Base-by-base conservation (phyloP, 1,139 yeast species). In the Saccharomyces uvarum region DNA sequence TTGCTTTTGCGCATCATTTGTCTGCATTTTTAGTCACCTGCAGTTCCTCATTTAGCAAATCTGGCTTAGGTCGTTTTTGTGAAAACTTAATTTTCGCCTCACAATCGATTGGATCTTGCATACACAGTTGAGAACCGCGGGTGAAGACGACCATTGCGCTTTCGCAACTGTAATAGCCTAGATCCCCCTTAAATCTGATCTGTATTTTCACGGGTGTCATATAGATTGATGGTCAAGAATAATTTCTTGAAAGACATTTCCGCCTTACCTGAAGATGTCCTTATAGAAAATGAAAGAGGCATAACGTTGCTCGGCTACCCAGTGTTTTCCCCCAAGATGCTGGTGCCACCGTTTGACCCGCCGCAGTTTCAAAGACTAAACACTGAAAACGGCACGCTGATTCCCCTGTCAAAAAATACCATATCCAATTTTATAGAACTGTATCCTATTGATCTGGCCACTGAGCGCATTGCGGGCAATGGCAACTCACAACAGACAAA, bases 201-300 rank as follows among this genome's bases (percentile, higher is more conserved):
- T 29, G 4, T 29, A 29, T 29, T 29, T 29, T 29, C 32, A 29
- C 32, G 4, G 32, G 32, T 29, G 32, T 29, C 32, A 11, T 38
- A 38, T 8, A 16, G 44, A 38, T 38, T 19, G 16, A 38, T 38
- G 44, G n/a, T 4, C 24, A 38, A 9, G 19, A 16, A 38, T 13
- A n/a, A 16, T 38, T 38, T 38, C 13, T 38, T 38, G 24, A 38
- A 16, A 24, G 44, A 38, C 19, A 11, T 38, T 4, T 38, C 44
- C 19, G 44, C 26, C 26, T 38, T 38, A 38, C 50, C 56, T 5
- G 33, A 59, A 24, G 82, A 81, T 49, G 65, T 77, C 19, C 62
- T 81, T 1, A 68, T 80, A 2, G 84, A 81, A 60, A 79, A 80
- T 62, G 82, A 82, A 67, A 69, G 86, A 24, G 86, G 86, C 0